These are phyloP conservation scores for Phytophthora sansomeana DNA, from an alignment of 352 stramenopile genomes.

Conservation along the genomic window DNA sequence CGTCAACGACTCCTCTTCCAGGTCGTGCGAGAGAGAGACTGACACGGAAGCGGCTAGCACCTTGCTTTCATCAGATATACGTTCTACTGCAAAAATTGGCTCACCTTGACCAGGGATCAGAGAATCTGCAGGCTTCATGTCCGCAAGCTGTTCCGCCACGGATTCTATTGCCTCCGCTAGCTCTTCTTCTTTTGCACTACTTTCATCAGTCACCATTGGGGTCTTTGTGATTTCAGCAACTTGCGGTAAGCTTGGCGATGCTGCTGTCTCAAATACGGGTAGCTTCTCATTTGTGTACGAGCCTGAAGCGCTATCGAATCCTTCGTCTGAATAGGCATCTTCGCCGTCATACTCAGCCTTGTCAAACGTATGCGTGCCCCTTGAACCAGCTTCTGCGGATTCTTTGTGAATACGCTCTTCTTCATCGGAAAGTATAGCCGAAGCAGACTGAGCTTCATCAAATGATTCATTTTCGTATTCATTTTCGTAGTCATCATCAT, in stretches of 20 bases:
- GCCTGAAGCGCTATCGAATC: conserved; percentile 42
- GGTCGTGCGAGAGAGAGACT: conserved; percentile 30
- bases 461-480: conserved; percentile 65
- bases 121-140: neutral
- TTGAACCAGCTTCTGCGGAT: neutral
- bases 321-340: conserved; percentile 46
- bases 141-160: conserved; percentile 16
- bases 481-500: conserved; percentile 35
- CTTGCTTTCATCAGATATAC: conserved; percentile 11
- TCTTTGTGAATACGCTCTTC: neutral
- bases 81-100: neutral
- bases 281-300: conserved; percentile 11
- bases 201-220: neutral
- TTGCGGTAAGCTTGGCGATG: neutral
- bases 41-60: conserved; percentile 15
- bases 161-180: conserved; percentile 26
- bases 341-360: conserved; percentile 16
- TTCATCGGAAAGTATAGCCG: conserved; percentile 12
- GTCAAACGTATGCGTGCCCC: neutral
- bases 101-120: neutral
- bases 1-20: conserved; percentile 50
- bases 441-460: conserved; percentile 35
- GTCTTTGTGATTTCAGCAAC: neutral
- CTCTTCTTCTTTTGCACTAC: conserved; percentile 10
- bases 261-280: neutral